Evolutionary conservation across 306 rosid genomes (phyloP), one percentile per base, ranked within the genome.

Genomic region (Hylodesmum podocarpum): DNA sequence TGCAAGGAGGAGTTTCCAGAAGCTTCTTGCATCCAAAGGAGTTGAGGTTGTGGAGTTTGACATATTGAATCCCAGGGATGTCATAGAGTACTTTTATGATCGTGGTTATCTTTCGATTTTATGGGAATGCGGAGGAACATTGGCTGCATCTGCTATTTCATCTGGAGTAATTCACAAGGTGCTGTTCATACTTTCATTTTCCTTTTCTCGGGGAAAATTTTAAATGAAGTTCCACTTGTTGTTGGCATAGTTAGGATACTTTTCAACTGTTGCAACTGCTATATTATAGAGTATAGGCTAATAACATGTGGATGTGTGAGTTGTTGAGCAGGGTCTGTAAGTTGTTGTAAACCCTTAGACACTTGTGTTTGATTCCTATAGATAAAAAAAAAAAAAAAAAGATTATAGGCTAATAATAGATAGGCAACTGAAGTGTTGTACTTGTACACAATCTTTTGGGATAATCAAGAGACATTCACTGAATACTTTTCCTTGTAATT

Each of bases 91-190:
- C 79, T 92, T 92, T 77, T 91, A 90, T 24, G 89, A 88, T 84
- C 97, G 97, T 7, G 97, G 97, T 19, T 87, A 87, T 84, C 96
- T 95, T 86, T 95, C 97, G 16, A 84, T 95, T 81, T 84, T 90
- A 49, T 95, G 98, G 98, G 97, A 92, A 82, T 92, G 97, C 1
- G 98, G 97, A 77, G 98, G 98, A 76, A 89, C 96, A 27, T 81
- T 95, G 79, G 92, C 98, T 61, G 98, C 97, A 3, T 87, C 98
- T 59, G 98, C 98, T 66, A 92, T 95, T 83, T 89, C 95, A 46
- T 78, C 96, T 70, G 96, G 98, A 78, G 88, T 92, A 61, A 84
- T 92, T 85, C 96, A 90, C 85, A 92, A 95, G 97, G 97, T 80
- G 70, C 34, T 15, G 29, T 58, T 84, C 70, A 12, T 49, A 18